phyloP scores from a whole-genome alignment of 2,329 filamentous ascomycete species.

The Pyricularia sp. region DNA sequence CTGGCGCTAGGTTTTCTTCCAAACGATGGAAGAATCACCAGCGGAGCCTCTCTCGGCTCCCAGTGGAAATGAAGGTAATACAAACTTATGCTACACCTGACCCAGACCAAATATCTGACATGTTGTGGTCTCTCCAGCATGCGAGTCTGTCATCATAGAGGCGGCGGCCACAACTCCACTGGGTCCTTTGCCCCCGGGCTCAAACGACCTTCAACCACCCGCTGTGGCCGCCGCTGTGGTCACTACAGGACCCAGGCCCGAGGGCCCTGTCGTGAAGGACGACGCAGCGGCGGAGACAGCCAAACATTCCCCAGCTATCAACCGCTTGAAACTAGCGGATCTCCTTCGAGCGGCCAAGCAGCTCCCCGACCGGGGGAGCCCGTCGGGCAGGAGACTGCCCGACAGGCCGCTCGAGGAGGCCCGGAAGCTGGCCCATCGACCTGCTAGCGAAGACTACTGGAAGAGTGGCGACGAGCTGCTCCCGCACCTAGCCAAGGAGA shows the following conservation, averaged over 20 bases:
- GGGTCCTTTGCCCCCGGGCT: neutral
- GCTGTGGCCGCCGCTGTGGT: neutral
- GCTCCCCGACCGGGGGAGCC: neutral
- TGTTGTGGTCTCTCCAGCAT: neutral
- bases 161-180: neutral
- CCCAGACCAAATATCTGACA: neutral
- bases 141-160: neutral
- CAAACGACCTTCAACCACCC: neutral
- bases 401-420: neutral
- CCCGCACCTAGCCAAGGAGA: neutral
- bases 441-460: neutral
- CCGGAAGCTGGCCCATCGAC: neutral
- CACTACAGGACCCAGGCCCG: neutral
- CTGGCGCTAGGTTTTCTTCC: neutral
- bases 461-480: neutral
- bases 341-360: neutral
- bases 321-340: neutral
- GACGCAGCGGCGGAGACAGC: neutral
- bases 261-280: neutral
- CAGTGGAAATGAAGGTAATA: neutral
- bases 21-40: neutral
- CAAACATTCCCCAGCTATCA: neutral
- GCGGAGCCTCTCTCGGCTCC: neutral
- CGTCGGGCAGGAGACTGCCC: neutral
- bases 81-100: neutral